phyloP scores from a whole-genome alignment of 208 protist species.

The Leishmania lainsoni region DNA sequence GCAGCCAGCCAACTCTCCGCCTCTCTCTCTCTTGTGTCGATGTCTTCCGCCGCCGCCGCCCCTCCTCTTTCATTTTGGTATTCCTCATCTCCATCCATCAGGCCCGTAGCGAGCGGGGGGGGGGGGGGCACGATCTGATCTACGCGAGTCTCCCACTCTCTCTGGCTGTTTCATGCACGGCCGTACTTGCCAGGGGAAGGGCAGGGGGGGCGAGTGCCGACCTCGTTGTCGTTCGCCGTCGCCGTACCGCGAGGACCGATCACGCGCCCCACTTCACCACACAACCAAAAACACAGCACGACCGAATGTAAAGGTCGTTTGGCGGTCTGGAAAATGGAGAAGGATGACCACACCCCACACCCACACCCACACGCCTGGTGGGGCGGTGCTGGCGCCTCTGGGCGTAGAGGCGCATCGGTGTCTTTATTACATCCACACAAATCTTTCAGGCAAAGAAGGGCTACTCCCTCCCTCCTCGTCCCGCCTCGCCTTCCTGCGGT shows the following conservation, averaged over 20 bases:
- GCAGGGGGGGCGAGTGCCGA: background rate
- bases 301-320: background rate
- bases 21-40: background rate
- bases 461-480: background rate
- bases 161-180: background rate
- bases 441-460: background rate
- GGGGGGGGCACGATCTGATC: background rate
- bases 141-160: background rate
- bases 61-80: background rate
- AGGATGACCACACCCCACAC: background rate
- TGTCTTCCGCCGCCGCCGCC: background rate
- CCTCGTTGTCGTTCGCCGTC: background rate
- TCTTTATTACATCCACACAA: too few species aligned
- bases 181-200: background rate
- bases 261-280: background rate
- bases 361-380: background rate
- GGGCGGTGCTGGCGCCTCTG: background rate
- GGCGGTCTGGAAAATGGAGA: background rate
- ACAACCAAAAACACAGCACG: background rate
- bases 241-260: background rate
- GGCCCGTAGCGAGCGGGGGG: background rate
- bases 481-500: background rate
- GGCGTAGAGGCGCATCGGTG: background rate
- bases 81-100: background rate
- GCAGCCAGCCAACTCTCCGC: background rate